Conservation (phyloP, 306 rosid species). For the Cucurbita ficifolia region DNA sequence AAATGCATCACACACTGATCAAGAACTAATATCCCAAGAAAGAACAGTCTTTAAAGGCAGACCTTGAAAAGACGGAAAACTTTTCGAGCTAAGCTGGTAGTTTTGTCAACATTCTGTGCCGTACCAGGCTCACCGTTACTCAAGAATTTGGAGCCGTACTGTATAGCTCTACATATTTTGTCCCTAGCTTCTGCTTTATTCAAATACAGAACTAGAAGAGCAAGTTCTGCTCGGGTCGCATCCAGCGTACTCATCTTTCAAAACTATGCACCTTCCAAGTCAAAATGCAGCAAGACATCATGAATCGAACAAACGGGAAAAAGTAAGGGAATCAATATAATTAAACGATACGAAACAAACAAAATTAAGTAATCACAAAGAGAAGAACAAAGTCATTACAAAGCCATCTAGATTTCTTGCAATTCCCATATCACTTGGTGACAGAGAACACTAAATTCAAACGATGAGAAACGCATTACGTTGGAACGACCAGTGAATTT, state of each 20-base stretch:
- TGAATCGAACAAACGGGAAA: not conserved
- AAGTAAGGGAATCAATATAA: not conserved
- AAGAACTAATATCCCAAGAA: not conserved
- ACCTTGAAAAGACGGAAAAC: constrained; percentile 98
- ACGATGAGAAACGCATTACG: not conserved
- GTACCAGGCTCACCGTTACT: constrained; percentile 88
- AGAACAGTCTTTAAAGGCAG: not conserved
- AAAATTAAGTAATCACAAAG: not conserved
- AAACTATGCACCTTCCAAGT: not conserved
- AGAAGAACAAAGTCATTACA: not conserved
- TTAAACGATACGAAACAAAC: not conserved
- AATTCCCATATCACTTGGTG: not conserved
- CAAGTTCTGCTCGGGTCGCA: constrained; percentile 84
- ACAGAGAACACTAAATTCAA: not conserved
- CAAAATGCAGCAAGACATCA: not conserved
- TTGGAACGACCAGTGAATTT: not conserved
- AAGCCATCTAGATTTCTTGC: not conserved
- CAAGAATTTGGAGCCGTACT: constrained; percentile 87
- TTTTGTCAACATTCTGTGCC: constrained; percentile 85
- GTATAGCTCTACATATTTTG: constrained; percentile 97
- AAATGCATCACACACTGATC: not conserved
- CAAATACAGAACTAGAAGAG: constrained; percentile 66
- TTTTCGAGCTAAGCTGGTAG: constrained; percentile 91
- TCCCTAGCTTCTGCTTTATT: constrained; percentile 96
- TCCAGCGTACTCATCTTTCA: constrained; percentile 80